Conservation (phyloP, 805 yeast genomes). For the Hanseniaspora meyeri region DNA sequence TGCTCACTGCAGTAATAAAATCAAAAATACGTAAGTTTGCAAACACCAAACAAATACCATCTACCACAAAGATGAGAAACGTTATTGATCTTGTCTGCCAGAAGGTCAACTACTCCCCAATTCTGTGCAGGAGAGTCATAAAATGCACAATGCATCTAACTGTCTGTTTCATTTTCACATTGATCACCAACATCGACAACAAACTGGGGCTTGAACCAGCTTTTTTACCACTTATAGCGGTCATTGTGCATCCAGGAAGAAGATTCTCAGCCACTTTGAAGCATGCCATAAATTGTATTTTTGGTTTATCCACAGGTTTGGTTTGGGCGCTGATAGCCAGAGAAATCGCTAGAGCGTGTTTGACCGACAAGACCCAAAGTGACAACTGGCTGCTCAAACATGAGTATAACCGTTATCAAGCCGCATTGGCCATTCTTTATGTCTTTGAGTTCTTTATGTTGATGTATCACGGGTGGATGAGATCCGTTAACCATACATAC, state of each 20-base stretch:
- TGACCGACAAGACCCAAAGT: slow-evolving; percentile 21
- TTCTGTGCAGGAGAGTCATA: slow-evolving; percentile 29
- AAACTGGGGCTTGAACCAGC: slow-evolving; percentile 33
- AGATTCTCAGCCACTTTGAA: slow-evolving; percentile 38
- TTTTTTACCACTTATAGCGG: slow-evolving; percentile 35
- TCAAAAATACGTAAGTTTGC: too few species aligned
- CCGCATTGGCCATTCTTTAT: slow-evolving; percentile 35
- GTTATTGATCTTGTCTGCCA: neutral
- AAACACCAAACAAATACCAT: too few species aligned
- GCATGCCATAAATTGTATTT: slow-evolving; percentile 30
- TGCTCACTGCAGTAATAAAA: too few species aligned
- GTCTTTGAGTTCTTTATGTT: slow-evolving; percentile 37
- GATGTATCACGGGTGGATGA: slow-evolving; percentile 38
- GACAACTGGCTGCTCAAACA: slow-evolving; percentile 25
- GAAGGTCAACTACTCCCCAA: slow-evolving; percentile 21
- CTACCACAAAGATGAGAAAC: neutral
- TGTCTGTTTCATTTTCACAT: slow-evolving; percentile 32
- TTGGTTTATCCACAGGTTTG: slow-evolving; percentile 34
- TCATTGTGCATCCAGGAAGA: slow-evolving; percentile 40
- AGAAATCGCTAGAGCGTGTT: slow-evolving; percentile 31
- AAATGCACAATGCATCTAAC: slow-evolving; percentile 32
- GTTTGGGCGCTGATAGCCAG: slow-evolving; percentile 34
- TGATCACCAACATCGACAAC: slow-evolving; percentile 29
- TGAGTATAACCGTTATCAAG: slow-evolving; percentile 27
- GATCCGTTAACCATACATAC: slow-evolving; percentile 36